A percentile compares a stretch with the other conserved stretches of the same genome.
Conservation (phyloP, 2,329 filamentous ascomycete genomes). For the Neofusicoccum laricinum region DNA sequence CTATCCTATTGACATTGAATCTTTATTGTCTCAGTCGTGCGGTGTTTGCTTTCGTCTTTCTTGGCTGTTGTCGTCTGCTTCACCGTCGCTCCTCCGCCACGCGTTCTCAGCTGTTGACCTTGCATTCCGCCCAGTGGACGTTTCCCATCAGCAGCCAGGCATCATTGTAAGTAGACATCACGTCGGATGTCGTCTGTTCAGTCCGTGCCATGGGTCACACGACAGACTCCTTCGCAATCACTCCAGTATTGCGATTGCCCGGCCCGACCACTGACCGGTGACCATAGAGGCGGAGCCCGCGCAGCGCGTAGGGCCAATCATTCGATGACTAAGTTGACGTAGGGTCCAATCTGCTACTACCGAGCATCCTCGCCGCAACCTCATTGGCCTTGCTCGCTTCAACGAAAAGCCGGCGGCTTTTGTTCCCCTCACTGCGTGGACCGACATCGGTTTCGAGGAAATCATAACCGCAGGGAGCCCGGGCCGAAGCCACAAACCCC, state of each 20-base stretch:
- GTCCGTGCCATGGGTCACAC: slow-evolving; percentile 1
- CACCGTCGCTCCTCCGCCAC: neutral
- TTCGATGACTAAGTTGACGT: slow-evolving; percentile 3
- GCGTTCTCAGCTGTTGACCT: no score
- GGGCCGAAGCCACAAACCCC: slow-evolving; percentile 8
- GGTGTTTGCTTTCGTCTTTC: neutral
- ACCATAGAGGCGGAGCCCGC: neutral
- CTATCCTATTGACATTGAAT: slow-evolving; percentile 5
- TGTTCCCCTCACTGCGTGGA: neutral
- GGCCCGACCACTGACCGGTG: slow-evolving; percentile 7
- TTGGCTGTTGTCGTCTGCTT: neutral
- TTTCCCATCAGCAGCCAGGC: neutral
- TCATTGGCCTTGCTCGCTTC: neutral
- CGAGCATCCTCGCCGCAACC: neutral
- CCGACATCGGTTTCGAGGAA: neutral
- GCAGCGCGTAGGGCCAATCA: neutral
- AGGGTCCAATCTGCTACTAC: neutral
- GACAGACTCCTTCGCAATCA: slow-evolving; percentile 11
- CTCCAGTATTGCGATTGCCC: slow-evolving; percentile 10
- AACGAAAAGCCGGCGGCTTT: neutral
- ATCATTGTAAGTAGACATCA: neutral
- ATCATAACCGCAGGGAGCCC: slow-evolving; percentile 2
- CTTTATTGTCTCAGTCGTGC: neutral
- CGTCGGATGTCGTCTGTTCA: neutral
- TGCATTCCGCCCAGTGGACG: neutral